phyloP scores from a whole-genome alignment of 2,329 filamentous ascomycete species.

The Ceratocystis destructans region DNA sequence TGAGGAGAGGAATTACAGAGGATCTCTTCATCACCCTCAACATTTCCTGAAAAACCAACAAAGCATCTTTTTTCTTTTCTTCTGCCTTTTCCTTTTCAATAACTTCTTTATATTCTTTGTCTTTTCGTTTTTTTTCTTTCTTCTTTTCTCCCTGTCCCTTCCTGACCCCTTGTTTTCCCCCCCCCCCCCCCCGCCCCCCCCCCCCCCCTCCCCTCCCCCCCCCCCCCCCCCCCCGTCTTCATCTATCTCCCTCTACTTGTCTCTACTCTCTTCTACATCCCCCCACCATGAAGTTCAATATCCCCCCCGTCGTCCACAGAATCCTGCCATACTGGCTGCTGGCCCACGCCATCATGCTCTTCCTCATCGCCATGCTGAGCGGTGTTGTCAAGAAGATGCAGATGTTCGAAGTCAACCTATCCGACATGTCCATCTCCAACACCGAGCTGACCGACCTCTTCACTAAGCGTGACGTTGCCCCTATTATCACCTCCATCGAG shows the following conservation, averaged over 20 bases:
- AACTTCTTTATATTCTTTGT: background rate
- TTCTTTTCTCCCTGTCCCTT: background rate
- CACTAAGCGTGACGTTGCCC: conserved; percentile 35
- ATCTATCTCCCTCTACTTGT: background rate
- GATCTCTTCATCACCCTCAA: background rate
- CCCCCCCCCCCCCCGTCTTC: background rate
- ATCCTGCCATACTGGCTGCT: background rate
- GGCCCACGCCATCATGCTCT: conserved; percentile 48
- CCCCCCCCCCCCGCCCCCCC: background rate
- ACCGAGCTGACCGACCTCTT: conserved; percentile 20
- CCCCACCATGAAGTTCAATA: background rate
- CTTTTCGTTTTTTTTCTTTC: background rate
- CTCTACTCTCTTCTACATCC: background rate
- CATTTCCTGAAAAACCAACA: background rate
- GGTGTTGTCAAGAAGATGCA: conserved; percentile 45
- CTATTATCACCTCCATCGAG: conserved; percentile 38
- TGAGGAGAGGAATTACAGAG: background rate
- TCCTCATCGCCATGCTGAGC: conserved; percentile 43
- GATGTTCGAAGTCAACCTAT: conserved; percentile 48
- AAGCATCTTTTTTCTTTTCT: background rate
- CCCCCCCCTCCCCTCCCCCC: background rate
- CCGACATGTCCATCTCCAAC: conserved; percentile 29
- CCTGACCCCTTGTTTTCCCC: no score
- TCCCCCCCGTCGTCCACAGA: background rate
- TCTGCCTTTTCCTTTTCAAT: background rate